Percentiles rank a stretch among this genome's conserved stretches.
These are phyloP conservation scores for Periconia sp. DNA, from an alignment of 2,329 filamentous ascomycete genomes.

Conservation along the genomic window DNA sequence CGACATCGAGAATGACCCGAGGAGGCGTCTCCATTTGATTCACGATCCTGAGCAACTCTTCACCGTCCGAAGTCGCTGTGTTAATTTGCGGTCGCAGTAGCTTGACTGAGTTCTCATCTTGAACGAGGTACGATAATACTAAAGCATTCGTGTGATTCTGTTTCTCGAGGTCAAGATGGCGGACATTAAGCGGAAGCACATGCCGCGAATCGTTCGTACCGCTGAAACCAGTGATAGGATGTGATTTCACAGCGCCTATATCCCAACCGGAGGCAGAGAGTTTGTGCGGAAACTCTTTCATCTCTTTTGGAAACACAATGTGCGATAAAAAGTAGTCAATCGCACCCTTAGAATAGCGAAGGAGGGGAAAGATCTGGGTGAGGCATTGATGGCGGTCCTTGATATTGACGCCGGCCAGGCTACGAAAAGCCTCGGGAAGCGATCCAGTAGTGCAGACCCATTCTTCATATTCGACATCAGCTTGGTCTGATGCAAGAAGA, in stretches of 20 bases:
- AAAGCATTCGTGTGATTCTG: slow-evolving; percentile 71
- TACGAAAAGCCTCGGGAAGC: slow-evolving; percentile 47
- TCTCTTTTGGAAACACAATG: slow-evolving; percentile 66
- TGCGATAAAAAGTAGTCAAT: slow-evolving; percentile 69
- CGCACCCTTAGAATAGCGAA: slow-evolving; percentile 59
- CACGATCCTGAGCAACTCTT: slow-evolving; percentile 56
- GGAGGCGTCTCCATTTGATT: slow-evolving; percentile 46
- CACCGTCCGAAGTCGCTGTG: slow-evolving; percentile 37
- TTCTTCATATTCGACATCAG: slow-evolving; percentile 56
- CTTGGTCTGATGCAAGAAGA: slow-evolving; percentile 60
- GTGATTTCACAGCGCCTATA: slow-evolving; percentile 54
- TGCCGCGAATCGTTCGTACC: slow-evolving; percentile 70
- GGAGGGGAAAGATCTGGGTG: slow-evolving; percentile 57
- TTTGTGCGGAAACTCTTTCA: slow-evolving; percentile 68
- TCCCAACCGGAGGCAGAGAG: slow-evolving; percentile 73
- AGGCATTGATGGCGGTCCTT: slow-evolving; percentile 59
- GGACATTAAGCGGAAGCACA: slow-evolving; percentile 63
- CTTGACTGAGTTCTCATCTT: slow-evolving; percentile 42
- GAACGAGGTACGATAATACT: slow-evolving; percentile 66
- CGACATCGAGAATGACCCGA: slow-evolving; percentile 72
- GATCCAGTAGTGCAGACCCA: slow-evolving; percentile 52
- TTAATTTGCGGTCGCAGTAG: slow-evolving; percentile 22
- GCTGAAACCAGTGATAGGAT: slow-evolving; percentile 70
- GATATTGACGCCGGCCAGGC: slow-evolving; percentile 33
- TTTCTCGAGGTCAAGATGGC: slow-evolving; percentile 60